A percentile compares a stretch with the other conserved stretches of the same genome.
Evolutionary conservation across 805 yeast species (phyloP).

Genomic region (Soucietia sequanensis): DNA sequence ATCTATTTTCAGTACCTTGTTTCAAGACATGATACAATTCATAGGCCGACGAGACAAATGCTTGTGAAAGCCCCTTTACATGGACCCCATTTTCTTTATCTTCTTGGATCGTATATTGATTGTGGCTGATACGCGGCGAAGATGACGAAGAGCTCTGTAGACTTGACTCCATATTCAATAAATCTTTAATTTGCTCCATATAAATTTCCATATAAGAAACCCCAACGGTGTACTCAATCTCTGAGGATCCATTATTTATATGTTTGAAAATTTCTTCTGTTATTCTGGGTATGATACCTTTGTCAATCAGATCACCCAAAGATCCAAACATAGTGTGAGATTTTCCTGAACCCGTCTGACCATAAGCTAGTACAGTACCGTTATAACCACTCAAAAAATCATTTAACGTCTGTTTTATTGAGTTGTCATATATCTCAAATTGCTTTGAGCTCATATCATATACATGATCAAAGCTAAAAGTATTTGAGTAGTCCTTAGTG

Average conservation of each 20-base stretch:
- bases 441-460: conserved; percentile 56
- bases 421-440: conserved; percentile 54
- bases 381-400: conserved; percentile 75
- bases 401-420: conserved; percentile 61
- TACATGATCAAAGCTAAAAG: conserved; percentile 64
- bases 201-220: conserved; percentile 80
- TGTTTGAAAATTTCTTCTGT: conserved; percentile 61
- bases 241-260: conserved; percentile 45
- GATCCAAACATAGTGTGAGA: conserved; percentile 75
- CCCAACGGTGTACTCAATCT: conserved; percentile 62
- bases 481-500: conserved; percentile 23
- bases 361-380: conserved; percentile 75
- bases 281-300: conserved; percentile 73
- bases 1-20: conserved; percentile 57
- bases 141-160: conserved; percentile 41
- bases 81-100: conserved; percentile 62
- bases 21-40: conserved; percentile 59
- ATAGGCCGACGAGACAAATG: conserved; percentile 54
- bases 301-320: conserved; percentile 23
- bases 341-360: conserved; percentile 79
- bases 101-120: conserved; percentile 56
- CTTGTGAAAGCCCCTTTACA: conserved; percentile 67
- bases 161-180: conserved; percentile 40
- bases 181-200: conserved; percentile 72
- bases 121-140: conserved; percentile 11